phyloP scores from a whole-genome alignment of 345 rosid genomes.

The Citrus sp. region DNA sequence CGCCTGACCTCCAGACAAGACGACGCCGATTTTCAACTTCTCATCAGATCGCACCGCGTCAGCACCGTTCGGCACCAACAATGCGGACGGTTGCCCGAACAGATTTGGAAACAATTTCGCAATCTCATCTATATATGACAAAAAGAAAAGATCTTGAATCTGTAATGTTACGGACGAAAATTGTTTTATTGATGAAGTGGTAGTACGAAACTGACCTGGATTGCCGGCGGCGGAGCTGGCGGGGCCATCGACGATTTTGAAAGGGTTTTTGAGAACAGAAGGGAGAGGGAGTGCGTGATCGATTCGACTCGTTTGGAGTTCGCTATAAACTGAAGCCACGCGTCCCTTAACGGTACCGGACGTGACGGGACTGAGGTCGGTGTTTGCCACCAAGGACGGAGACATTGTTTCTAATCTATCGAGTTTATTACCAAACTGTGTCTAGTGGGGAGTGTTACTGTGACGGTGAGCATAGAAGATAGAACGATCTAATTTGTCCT shows the following conservation, averaged over 20 bases:
- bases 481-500: neutral
- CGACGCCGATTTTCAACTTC: constrained; percentile 88
- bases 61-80: constrained; percentile 46
- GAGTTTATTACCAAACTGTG: constrained; percentile 19
- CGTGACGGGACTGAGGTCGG: constrained; percentile 32
- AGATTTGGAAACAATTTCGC: constrained; percentile 84
- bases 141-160: neutral
- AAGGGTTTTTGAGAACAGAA: constrained; percentile 62
- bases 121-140: constrained; percentile 56
- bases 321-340: constrained; percentile 71
- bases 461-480: neutral
- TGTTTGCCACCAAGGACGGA: constrained; percentile 48
- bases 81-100: constrained; percentile 82
- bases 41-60: constrained; percentile 30
- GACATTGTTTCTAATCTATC: constrained; percentile 37
- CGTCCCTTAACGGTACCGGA: constrained; percentile 45
- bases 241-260: constrained; percentile 80
- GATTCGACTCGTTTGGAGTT: constrained; percentile 79
- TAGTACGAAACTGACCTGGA: constrained; percentile 45
- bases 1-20: constrained; percentile 96
- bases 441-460: neutral
- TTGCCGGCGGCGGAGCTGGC: constrained; percentile 93
- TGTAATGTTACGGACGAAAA: neutral
- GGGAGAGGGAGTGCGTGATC: constrained; percentile 75
- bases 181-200: neutral